These are phyloP conservation scores for Echites panduratus DNA, from an alignment of 257 asterid species.

Conservation along the genomic window DNA sequence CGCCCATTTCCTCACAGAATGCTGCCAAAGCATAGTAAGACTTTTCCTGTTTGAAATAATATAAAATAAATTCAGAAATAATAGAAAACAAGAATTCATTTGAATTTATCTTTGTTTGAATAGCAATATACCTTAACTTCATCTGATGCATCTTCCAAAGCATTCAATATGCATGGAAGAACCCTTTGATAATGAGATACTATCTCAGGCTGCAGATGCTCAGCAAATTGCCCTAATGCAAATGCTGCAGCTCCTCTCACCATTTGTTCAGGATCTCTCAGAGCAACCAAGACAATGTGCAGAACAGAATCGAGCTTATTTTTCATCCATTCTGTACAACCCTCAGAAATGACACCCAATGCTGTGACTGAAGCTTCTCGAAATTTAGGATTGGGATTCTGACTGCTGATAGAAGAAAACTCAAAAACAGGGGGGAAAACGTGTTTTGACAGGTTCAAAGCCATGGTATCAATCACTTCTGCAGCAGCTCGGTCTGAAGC, in stretches of 20 bases:
- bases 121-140: constrained; percentile 76
- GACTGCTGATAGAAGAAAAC: constrained; percentile 87
- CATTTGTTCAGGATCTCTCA: constrained; percentile 97
- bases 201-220: constrained; percentile 95
- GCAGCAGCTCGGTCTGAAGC: constrained; percentile 99
- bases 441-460: constrained; percentile 72
- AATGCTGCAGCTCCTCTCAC: constrained; percentile 99
- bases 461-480: constrained; percentile 98
- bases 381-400: constrained; percentile 79
- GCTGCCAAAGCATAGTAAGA: constrained; percentile 98
- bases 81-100: constrained; percentile 12
- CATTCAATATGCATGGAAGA: constrained; percentile 87
- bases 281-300: constrained; percentile 71
- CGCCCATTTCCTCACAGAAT: constrained; percentile 98
- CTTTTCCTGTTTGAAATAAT: constrained; percentile 59
- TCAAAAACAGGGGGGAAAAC: constrained; percentile 91
- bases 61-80: constrained; percentile 8
- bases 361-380: constrained; percentile 98
- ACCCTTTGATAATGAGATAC: constrained; percentile 80
- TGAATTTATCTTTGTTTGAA: constrained; percentile 7
- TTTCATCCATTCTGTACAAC: constrained; percentile 87
- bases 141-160: constrained; percentile 91
- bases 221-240: constrained; percentile 94
- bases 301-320: constrained; percentile 75
- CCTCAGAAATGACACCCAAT: constrained; percentile 91